Percentiles rank a stretch among this genome's conserved stretches.
phyloP scores from a whole-genome alignment of 305 asterid genomes.

The Vinca major region DNA sequence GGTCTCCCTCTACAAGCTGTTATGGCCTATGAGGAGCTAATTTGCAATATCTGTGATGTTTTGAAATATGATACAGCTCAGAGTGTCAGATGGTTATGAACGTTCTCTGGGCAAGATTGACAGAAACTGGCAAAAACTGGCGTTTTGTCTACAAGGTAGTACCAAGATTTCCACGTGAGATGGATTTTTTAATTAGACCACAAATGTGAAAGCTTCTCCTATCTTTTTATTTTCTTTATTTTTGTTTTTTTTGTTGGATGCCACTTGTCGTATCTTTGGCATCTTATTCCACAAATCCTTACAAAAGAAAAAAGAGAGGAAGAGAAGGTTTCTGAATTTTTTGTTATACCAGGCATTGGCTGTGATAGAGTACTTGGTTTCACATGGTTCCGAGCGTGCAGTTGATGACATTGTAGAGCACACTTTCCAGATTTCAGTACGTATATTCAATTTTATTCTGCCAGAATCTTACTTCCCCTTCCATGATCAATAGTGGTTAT shows the following conservation, averaged over 20 bases:
- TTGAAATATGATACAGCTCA: slow-evolving; percentile 52
- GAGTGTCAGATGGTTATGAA: slow-evolving; percentile 90
- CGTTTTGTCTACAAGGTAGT: slow-evolving; percentile 87
- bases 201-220: neutral
- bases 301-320: neutral
- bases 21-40: slow-evolving; percentile 7
- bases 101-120: slow-evolving; percentile 88
- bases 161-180: slow-evolving; percentile 10
- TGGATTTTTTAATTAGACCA: slow-evolving; percentile 2
- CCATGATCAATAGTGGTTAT: slow-evolving; percentile 5
- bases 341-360: slow-evolving; percentile 52
- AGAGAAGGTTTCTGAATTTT: slow-evolving; percentile 1
- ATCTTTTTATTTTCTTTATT: neutral
- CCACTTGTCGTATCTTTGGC: neutral
- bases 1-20: neutral
- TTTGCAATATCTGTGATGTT: slow-evolving; percentile 22
- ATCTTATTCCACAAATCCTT: neutral
- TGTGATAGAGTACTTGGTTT: slow-evolving; percentile 91
- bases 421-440: slow-evolving; percentile 83
- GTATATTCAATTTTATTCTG: slow-evolving; percentile 27
- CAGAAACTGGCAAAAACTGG: slow-evolving; percentile 85
- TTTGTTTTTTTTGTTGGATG: neutral
- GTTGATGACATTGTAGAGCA: slow-evolving; percentile 90
- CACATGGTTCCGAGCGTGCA: slow-evolving; percentile 90
- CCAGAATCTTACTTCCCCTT: neutral